A percentile compares a stretch with the other conserved stretches of the same genome.
phyloP scores from a whole-genome alignment of 2,329 filamentous ascomycete genomes.

The Mycosphaerelloides madeirae region DNA sequence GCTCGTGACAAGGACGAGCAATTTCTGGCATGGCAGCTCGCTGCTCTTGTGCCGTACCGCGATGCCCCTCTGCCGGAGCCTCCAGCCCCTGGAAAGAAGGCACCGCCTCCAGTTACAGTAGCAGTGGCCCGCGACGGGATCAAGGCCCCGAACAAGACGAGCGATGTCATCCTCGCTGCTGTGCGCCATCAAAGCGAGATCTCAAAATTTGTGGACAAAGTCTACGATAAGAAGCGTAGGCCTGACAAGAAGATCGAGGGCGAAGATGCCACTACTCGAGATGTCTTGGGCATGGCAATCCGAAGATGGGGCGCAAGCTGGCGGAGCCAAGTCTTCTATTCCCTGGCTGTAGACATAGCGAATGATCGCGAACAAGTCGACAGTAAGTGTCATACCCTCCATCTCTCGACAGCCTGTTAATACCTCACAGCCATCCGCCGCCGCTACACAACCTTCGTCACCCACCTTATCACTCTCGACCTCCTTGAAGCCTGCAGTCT shows the following conservation, averaged over 20 bases:
- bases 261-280: constrained; percentile 47
- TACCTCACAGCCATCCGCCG: constrained; percentile 39
- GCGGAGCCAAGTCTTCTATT: constrained; percentile 65
- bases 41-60: constrained; percentile 70
- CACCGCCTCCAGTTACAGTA: constrained; percentile 55
- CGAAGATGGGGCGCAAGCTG: constrained; percentile 68
- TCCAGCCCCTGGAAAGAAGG: constrained; percentile 45
- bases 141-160: constrained; percentile 71
- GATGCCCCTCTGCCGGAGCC: constrained; percentile 42
- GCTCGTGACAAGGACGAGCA: constrained; percentile 59
- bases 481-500: constrained; percentile 48
- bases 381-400: constrained; percentile 36
- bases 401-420: constrained; percentile 13
- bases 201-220: constrained; percentile 52
- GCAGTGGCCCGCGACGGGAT: constrained; percentile 71
- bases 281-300: constrained; percentile 68
- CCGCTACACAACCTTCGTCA: constrained; percentile 52
- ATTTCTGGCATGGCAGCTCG: constrained; percentile 74
- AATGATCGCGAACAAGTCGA: constrained; percentile 36
- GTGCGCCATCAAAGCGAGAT: constrained; percentile 61
- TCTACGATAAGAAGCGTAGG: constrained; percentile 46
- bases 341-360: constrained; percentile 60
- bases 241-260: constrained; percentile 43
- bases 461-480: constrained; percentile 46
- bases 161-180: constrained; percentile 61